These are phyloP conservation scores for Arabidopsis hybrid DNA, from an alignment of 441 rosid species.

Conservation along the genomic window DNA sequence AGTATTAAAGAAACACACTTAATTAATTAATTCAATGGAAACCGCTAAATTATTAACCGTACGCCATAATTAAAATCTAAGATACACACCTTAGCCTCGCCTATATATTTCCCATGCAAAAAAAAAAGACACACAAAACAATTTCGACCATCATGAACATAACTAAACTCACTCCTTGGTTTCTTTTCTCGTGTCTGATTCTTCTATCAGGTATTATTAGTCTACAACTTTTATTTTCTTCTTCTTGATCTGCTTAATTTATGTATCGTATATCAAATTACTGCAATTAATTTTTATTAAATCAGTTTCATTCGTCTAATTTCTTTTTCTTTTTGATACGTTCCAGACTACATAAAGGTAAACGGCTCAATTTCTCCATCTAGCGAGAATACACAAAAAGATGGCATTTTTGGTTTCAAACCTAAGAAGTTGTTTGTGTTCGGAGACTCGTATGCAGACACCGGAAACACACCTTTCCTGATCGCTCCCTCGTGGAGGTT, in stretches of 20 bases:
- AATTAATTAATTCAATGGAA: conserved; percentile 7
- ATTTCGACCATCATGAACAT: conserved; percentile 23
- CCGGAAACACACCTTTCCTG: conserved; percentile 30
- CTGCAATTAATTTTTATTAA: neutral
- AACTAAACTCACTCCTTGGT: conserved; percentile 20
- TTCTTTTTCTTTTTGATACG: neutral
- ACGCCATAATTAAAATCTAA: neutral
- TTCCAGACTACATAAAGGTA: conserved; percentile 23
- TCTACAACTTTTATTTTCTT: neutral
- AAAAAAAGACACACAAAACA: neutral
- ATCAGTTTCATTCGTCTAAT: neutral
- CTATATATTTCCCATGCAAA: conserved; percentile 1
- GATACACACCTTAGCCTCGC: neutral
- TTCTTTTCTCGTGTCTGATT: conserved; percentile 20
- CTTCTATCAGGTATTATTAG: conserved; percentile 34
- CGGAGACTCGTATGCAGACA: conserved; percentile 44
- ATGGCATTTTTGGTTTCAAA: conserved; percentile 31
- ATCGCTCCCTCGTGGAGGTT: conserved; percentile 29
- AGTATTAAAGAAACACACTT: neutral
- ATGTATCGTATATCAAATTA: neutral
- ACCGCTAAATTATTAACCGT: neutral
- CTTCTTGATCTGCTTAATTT: neutral
- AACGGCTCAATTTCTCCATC: conserved; percentile 29
- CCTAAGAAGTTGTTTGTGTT: conserved; percentile 41
- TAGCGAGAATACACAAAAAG: neutral